phyloP scores from a whole-genome alignment of 2,329 filamentous ascomycete species.

The Diaporthe ilicicola region DNA sequence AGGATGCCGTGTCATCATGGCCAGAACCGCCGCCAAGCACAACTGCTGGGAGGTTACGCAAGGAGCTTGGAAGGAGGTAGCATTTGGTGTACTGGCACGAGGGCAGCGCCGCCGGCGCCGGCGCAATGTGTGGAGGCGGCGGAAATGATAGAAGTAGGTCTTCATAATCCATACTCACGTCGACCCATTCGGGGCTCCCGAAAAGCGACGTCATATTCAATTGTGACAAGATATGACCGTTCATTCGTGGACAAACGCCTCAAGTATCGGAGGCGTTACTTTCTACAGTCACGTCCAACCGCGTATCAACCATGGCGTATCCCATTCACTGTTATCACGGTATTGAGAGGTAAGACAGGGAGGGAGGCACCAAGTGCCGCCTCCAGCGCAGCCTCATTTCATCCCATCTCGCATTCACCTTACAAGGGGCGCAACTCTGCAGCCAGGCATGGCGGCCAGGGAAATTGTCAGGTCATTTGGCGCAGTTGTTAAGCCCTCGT shows the following conservation, averaged over 20 bases:
- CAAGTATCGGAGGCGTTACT: background rate
- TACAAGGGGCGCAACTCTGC: background rate
- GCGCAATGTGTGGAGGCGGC: background rate
- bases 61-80: conserved; percentile 41
- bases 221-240: background rate
- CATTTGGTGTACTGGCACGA: background rate
- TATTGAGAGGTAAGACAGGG: too few relatives aligned
- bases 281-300: background rate
- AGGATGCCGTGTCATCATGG: conserved; percentile 88
- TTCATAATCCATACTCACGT: background rate
- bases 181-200: background rate
- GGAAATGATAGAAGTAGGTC: background rate
- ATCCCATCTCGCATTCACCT: background rate
- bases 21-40: conserved; percentile 66
- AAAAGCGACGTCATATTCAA: background rate
- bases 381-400: background rate
- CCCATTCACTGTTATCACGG: background rate
- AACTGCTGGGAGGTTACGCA: conserved; percentile 42
- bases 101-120: background rate
- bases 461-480: background rate
- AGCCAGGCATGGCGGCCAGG: background rate
- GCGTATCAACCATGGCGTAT: background rate
- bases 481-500: background rate
- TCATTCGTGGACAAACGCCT: background rate
- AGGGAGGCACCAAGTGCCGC: background rate